These are phyloP conservation scores for Linnemannia schmuckeri DNA, from an alignment of 192 early-diverging fungal genomes.

Conservation along the genomic window DNA sequence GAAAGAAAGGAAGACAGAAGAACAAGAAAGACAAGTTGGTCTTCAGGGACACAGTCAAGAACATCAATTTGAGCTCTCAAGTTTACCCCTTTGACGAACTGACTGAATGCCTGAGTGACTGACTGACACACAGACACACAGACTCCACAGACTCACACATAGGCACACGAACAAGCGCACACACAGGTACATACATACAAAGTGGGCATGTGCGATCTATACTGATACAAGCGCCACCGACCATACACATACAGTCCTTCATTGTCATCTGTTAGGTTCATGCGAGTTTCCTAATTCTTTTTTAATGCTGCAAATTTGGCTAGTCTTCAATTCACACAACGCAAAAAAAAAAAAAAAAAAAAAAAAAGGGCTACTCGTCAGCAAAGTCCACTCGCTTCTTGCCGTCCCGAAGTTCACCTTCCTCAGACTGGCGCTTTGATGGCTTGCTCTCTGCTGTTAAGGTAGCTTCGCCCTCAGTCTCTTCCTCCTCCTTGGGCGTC, in stretches of 20 bases:
- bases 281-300: not conserved
- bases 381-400: constrained; percentile 34
- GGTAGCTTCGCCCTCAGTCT: not conserved
- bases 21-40: not conserved
- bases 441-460: not conserved
- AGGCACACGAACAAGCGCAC: not conserved
- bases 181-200: not conserved
- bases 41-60: not conserved
- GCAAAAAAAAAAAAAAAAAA: not conserved
- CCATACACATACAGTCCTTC: too few relatives aligned
- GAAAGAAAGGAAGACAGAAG: not conserved
- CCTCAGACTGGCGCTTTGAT: not conserved
- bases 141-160: not conserved
- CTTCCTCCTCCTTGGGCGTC: constrained; percentile 4
- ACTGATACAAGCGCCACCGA: too few relatives aligned
- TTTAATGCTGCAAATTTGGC: not conserved
- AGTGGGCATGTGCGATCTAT: too few relatives aligned
- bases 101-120: not conserved
- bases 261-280: too few relatives aligned
- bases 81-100: not conserved
- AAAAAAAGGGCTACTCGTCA: not conserved
- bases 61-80: not conserved
- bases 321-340: not conserved
- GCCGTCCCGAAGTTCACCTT: not conserved
- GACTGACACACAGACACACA: not conserved